phyloP scores from a whole-genome alignment of 805 yeast species.

The Kluyveromyces aestuarii region DNA sequence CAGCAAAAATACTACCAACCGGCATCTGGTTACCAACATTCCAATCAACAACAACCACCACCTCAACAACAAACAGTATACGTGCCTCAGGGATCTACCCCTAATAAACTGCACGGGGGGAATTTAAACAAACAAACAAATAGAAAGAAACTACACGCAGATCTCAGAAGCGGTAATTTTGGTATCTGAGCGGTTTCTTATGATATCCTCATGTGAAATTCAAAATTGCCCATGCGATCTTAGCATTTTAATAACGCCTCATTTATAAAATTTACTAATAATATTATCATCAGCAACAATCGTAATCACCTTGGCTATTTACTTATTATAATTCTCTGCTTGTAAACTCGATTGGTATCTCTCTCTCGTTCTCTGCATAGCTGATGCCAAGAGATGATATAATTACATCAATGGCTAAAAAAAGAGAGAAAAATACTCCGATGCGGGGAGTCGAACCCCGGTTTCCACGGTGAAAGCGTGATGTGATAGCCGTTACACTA shows the following conservation, averaged over 20 bases:
- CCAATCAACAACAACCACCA: slow-evolving; percentile 28
- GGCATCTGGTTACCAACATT: slow-evolving; percentile 31
- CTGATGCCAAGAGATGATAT: too few species aligned
- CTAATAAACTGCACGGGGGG: slow-evolving; percentile 39
- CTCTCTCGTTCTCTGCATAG: too few species aligned
- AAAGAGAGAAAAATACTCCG: too few species aligned
- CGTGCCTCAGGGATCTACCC: slow-evolving; percentile 11
- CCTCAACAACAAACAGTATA: slow-evolving; percentile 8
- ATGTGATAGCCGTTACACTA: slow-evolving; percentile 20
- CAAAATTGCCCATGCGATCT: background rate
- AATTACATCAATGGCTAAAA: too few species aligned
- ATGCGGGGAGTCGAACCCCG: slow-evolving; percentile 17
- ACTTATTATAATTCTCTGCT: too few species aligned
- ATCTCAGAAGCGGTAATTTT: slow-evolving; percentile 56
- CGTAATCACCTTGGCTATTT: too few species aligned
- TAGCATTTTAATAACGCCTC: background rate
- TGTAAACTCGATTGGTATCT: too few species aligned
- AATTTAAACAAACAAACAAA: slow-evolving; percentile 31
- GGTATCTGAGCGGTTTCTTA: slow-evolving; percentile 39
- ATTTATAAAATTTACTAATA: too few species aligned
- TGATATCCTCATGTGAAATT: background rate
- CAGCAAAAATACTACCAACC: background rate
- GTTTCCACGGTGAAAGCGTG: slow-evolving; percentile 17
- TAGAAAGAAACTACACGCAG: slow-evolving; percentile 52
- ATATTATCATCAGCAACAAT: too few species aligned